Percentiles rank a stretch among this genome's conserved stretches.
These are phyloP conservation scores for Excoecaria agallocha DNA, from an alignment of 345 rosid species.

Conservation along the genomic window DNA sequence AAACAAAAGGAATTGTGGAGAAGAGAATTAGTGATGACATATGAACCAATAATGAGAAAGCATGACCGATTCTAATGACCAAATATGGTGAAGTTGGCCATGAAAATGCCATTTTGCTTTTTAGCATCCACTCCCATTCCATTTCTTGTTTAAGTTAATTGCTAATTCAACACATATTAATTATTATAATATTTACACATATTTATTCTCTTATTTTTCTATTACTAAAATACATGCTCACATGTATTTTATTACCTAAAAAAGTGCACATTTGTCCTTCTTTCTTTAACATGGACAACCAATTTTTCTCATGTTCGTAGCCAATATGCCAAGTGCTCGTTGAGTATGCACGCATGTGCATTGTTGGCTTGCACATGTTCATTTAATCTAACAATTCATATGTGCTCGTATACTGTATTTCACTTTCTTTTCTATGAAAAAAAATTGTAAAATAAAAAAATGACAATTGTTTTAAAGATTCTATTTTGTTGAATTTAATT, in stretches of 20 bases:
- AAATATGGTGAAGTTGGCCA: not conserved
- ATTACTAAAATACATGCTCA: not conserved
- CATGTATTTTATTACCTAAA: not conserved
- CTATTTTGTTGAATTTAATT: too few relatives aligned
- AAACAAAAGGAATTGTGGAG: too few relatives aligned
- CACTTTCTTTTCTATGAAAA: too few relatives aligned
- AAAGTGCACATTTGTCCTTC: not conserved
- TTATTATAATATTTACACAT: too few relatives aligned
- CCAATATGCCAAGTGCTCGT: not conserved
- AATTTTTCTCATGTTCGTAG: not conserved
- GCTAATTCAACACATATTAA: not conserved
- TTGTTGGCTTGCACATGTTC: not conserved
- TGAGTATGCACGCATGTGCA: not conserved
- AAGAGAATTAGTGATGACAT: too few relatives aligned
- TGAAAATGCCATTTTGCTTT: not conserved
- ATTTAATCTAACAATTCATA: too few relatives aligned
- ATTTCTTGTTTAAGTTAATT: not conserved
- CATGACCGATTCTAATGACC: not conserved
- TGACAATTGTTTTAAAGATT: too few relatives aligned
- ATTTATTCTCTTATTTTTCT: not conserved
- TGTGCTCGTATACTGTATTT: too few relatives aligned
- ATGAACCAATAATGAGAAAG: not conserved
- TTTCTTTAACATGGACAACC: not conserved
- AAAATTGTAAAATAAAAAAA: too few relatives aligned
- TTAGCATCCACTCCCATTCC: constrained; percentile 4